These are phyloP conservation scores for Botrytis pseudocinerea DNA, from an alignment of 2,329 filamentous ascomycete species.

Conservation along the genomic window DNA sequence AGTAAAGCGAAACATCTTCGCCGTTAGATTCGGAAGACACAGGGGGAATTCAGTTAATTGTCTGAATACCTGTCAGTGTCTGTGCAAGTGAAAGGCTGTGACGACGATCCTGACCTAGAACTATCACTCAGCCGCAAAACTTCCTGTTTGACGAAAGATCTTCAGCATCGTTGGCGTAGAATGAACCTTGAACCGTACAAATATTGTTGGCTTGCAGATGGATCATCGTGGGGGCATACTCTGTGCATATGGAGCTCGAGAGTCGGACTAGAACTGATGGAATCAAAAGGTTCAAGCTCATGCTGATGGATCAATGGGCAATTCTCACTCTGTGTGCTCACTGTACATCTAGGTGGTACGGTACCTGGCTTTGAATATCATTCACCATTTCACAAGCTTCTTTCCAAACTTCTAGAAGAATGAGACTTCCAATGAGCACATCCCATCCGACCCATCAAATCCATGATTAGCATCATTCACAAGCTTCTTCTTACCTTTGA, in stretches of 20 bases:
- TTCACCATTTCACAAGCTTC: not conserved
- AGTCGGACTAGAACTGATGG: not conserved
- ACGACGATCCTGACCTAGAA: not conserved
- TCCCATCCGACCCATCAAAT: not conserved
- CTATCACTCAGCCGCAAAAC: not conserved
- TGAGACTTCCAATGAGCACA: not conserved
- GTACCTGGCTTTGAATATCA: not conserved
- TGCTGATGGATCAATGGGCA: not conserved
- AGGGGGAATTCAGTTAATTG: not conserved
- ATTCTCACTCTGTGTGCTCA: not conserved
- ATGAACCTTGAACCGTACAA: not conserved
- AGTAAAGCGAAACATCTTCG: not conserved
- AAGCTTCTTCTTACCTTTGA: not conserved
- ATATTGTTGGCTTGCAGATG: not conserved
- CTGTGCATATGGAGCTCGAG: not conserved
- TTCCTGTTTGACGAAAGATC: not conserved
- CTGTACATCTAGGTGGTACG: not conserved
- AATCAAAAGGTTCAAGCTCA: not conserved
- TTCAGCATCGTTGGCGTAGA: not conserved
- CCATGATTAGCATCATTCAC: not conserved
- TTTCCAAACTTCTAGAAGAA: not conserved
- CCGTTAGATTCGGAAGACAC: not conserved
- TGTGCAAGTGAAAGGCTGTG: not conserved
- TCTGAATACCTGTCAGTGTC: not conserved
- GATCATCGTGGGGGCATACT: not conserved